Percentiles rank a stretch among this genome's conserved stretches.
These are phyloP conservation scores for Ustilago tritici DNA, from an alignment of 1,284 basidiomycete genomes.

Conservation along the genomic window DNA sequence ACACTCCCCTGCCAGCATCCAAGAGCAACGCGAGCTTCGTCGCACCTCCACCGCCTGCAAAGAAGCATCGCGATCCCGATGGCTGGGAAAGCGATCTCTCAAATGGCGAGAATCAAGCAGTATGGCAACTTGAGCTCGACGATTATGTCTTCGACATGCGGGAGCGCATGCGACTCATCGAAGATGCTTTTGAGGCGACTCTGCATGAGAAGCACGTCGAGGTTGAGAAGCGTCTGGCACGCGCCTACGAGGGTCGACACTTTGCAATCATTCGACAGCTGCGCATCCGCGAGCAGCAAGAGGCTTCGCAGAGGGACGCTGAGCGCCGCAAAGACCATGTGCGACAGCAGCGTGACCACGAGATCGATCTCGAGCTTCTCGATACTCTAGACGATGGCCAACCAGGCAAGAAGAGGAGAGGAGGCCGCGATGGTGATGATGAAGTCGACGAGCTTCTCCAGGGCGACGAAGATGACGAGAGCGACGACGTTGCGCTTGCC, in stretches of 20 bases:
- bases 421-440: constrained; percentile 26
- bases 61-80: constrained; percentile 49
- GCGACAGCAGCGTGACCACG: constrained; percentile 54
- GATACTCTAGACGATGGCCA: constrained; percentile 58
- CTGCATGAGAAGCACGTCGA: constrained; percentile 45
- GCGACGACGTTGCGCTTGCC: constrained; percentile 46
- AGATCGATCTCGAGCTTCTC: constrained; percentile 66
- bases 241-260: constrained; percentile 58
- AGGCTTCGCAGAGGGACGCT: constrained; percentile 41
- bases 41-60: constrained; percentile 50
- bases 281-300: constrained; percentile 47
- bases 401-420: constrained; percentile 21
- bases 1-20: constrained; percentile 52
- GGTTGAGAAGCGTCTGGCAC: constrained; percentile 54
- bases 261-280: constrained; percentile 49
- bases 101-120: constrained; percentile 59
- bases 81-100: constrained; percentile 66
- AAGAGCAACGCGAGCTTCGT: constrained; percentile 45
- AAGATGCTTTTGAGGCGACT: constrained; percentile 41
- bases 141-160: constrained; percentile 52
- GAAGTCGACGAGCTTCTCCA: constrained; percentile 42
- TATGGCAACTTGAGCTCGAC: constrained; percentile 60
- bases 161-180: constrained; percentile 52
- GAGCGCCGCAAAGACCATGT: constrained; percentile 42
- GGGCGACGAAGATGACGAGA: constrained; percentile 44